Evolutionary conservation across 108 stramenopile genomes (phyloP).

Genomic region (Mediolabrus comicus): DNA sequence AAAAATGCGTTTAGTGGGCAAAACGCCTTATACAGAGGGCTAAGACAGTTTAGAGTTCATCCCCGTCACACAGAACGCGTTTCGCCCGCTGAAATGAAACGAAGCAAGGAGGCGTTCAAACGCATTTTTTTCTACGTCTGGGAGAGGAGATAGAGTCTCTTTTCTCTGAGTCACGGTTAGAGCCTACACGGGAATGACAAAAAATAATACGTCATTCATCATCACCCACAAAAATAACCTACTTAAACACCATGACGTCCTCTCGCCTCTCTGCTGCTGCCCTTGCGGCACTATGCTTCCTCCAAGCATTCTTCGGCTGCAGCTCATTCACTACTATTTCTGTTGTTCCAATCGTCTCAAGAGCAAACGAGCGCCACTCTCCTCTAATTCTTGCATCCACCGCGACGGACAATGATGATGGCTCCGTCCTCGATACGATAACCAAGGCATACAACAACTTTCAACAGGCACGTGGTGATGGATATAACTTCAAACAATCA

Average conservation of each 20-base stretch:
- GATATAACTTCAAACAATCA: conserved; percentile 57
- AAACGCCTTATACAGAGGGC: too few relatives aligned
- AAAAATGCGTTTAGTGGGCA: too few relatives aligned
- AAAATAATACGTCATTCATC: too few relatives aligned
- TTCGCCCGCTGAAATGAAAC: too few relatives aligned
- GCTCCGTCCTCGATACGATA: conserved; percentile 27
- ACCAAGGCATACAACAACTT: conserved; percentile 28
- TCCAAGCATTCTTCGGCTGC: not conserved
- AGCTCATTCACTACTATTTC: not conserved
- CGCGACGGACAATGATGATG: not conserved
- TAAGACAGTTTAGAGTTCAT: too few relatives aligned
- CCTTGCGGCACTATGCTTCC: not conserved
- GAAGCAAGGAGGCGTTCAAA: too few relatives aligned
- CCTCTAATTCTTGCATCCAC: not conserved
- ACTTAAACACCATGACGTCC: not conserved
- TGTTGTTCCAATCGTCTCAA: not conserved
- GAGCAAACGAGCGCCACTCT: not conserved
- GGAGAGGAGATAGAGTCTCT: too few relatives aligned
- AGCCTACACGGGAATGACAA: too few relatives aligned
- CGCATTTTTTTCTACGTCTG: too few relatives aligned
- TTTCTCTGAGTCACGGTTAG: too few relatives aligned
- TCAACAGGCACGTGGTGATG: conserved; percentile 33
- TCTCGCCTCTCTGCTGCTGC: not conserved
- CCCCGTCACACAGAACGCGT: too few relatives aligned
- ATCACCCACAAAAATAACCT: too few relatives aligned